Evolutionary conservation across 2,329 filamentous ascomycete species (phyloP).

Genomic region (Ramichloridium luteum): DNA sequence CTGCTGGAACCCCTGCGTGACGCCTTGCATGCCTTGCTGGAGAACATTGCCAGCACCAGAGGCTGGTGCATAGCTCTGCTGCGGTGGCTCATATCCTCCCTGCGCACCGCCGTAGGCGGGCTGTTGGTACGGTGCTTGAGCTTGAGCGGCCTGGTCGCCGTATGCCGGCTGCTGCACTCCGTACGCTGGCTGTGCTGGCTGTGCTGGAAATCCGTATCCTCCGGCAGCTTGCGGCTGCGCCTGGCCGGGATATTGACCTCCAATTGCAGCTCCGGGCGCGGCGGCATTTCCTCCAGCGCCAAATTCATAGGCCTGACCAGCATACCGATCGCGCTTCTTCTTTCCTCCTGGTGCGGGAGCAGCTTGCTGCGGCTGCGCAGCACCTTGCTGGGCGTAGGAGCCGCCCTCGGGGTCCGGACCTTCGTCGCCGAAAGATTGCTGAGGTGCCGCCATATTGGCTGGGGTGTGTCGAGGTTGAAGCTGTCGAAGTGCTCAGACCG

Average conservation of each 20-base stretch:
- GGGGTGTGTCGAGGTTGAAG: too few relatives aligned
- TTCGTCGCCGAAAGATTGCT: too few relatives aligned
- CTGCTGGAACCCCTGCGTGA: conserved; percentile 72
- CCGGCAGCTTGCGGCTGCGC: conserved; percentile 17
- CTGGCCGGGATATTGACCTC: conserved; percentile 31
- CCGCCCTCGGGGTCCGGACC: too few relatives aligned
- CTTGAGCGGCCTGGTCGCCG: conserved; percentile 13
- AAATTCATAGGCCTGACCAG: conserved; percentile 88
- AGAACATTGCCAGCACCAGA: conserved; percentile 30
- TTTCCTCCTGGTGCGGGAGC: conserved; percentile 15
- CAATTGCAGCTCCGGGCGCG: conserved; percentile 33
- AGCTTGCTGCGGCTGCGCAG: conserved; percentile 13
- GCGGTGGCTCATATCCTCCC: conserved; percentile 56
- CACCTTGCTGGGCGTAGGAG: conserved; percentile 16
- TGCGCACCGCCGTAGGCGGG: conserved; percentile 30
- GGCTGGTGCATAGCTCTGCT: conserved; percentile 49
- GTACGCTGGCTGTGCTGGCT: conserved; percentile 22
- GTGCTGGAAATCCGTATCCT: conserved; percentile 33
- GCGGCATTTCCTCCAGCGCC: conserved; percentile 66
- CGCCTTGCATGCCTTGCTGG: conserved; percentile 38
- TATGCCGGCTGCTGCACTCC: conserved; percentile 23
- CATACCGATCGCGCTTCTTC: conserved; percentile 92
- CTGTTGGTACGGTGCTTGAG: conserved; percentile 25
- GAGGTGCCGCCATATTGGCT: too few relatives aligned
- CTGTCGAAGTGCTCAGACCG: too few relatives aligned